Base-by-base conservation (phyloP, 2,329 filamentous ascomycete species). In the Madurella mycetomatis region DNA sequence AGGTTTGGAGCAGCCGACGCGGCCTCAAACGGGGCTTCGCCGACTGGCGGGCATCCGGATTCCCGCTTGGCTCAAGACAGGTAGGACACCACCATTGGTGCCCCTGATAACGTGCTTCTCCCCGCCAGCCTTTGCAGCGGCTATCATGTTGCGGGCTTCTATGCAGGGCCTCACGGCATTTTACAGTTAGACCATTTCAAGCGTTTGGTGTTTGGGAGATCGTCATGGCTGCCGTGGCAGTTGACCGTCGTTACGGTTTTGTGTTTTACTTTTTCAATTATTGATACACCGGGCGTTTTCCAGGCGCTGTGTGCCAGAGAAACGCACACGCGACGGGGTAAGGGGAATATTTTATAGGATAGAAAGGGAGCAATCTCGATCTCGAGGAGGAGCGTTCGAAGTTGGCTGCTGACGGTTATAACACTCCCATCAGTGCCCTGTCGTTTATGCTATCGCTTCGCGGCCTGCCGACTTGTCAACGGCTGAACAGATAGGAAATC, bases 351-450 rank as follows among this genome's bases (percentile, higher is more conserved):
- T 58, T 57, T 59, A 62, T 49, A 62, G 48, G 47, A 51, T 57
- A 57, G 51, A 61, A 55, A 59, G 56, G 51, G 60, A 61, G 59
- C 59, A 54, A 61, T 61, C 59, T 57, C 55, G 54, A 41, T 25
- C 31, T 51, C 25, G 41, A 15, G 43, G 43, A 48, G 53, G 49
- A 53, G 34, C 51, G 47, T 31, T 55, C 54, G 45, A 30, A 41
- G 37, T 25, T 34, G 37, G 45, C 52, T 17, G 41, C 30, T 47
- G 13, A 37, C 13, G 11, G 34, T 37, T 37, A 2, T 37, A 9
- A 15, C 13, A 12, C 34, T 12, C 34, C 13, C 34, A 37, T 37
- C 34, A 15, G 34, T 11, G 13, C 13, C 7, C 25, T 37, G 4
- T 37, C 34, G 34, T 37, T 37, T 12, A 4, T 37, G 34, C 34